Evolutionary conservation across 371 early-diverging fungal species (phyloP).

Genomic region (Furculomyces boomerangus): DNA sequence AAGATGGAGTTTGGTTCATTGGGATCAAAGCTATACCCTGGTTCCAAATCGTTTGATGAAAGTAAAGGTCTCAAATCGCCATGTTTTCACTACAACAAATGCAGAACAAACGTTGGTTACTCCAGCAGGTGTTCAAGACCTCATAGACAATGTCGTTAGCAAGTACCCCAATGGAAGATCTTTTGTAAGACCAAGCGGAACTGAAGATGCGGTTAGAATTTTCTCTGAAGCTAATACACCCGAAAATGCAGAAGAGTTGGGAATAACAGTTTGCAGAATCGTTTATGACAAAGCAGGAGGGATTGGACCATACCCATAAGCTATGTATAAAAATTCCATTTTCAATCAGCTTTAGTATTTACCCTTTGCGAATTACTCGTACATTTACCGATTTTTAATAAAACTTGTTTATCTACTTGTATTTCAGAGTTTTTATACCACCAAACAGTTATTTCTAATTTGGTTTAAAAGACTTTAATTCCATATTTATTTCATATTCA

Average conservation of each 20-base stretch:
- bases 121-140: constrained; percentile 77
- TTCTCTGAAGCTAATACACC: constrained; percentile 94
- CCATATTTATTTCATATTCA: no score
- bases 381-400: no score
- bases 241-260: constrained; percentile 61
- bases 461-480: no score
- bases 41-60: constrained; percentile 87
- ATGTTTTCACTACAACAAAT: constrained; percentile 82
- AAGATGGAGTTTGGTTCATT: constrained; percentile 60
- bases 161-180: constrained; percentile 73
- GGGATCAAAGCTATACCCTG: constrained; percentile 89
- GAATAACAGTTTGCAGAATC: constrained; percentile 55
- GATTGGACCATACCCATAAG: constrained; percentile 62
- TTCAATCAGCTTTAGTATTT: no score
- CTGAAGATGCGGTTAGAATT: constrained; percentile 98
- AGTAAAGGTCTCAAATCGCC: constrained; percentile 80
- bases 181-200: constrained; percentile 98
- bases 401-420: no score
- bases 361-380: no score
- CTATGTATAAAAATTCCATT: no score
- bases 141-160: constrained; percentile 64
- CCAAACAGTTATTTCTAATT: no score
- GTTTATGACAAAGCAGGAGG: constrained; percentile 88
- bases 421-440: no score
- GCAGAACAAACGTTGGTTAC: constrained; percentile 82